Base-by-base conservation (phyloP, 2,329 filamentous ascomycete genomes). In the Neurospora sp. region DNA sequence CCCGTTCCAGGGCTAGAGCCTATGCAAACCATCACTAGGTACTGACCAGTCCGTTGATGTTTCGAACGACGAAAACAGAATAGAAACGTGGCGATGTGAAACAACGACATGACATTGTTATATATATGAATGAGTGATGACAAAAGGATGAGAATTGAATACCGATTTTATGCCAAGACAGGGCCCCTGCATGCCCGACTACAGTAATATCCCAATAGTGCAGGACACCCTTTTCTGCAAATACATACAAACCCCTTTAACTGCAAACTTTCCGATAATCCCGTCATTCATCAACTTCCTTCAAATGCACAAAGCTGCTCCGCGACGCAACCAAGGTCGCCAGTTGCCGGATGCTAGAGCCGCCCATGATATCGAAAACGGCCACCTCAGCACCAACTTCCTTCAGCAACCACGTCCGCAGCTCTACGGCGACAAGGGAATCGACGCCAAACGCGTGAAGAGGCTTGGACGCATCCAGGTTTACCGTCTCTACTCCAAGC, bases 401-500 rank as follows among this genome's bases (percentile, higher is more conserved):
- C 70, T 77, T 76, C 39, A 75, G 78, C 68, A 80, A 76, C 81
- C 81, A 82, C 38, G 75, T 77, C 0, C 80, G 75, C 36, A 83
- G 72, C 70, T 83, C 81, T 3, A 82, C 75, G 0, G 73, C 76
- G 13, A 79, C 73, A 33, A 80, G 67, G 4, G 73, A 76, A 69
- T 80, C 79, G 11, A 79, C 42, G 1, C 79, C 78, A 6, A 74
- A 73, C 23, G 42, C 66, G 1, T 66, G 67, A 58, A 74, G 33
- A 33, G 68, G 71, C 67, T 70, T 69, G n/a, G 39, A 42, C 15
- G 39, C 39, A 42, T 42, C 39, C 15, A 42, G 39, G 39, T 42
- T 42, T 8, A 17, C 39, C 2, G 5, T 42, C 2, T 42, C 39
- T 42, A 42, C 15, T 42, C 39, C 39, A 42, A 17, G 15, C 6